Evolutionary conservation across 306 rosid species (phyloP).

Genomic region (Benincasa hispida): DNA sequence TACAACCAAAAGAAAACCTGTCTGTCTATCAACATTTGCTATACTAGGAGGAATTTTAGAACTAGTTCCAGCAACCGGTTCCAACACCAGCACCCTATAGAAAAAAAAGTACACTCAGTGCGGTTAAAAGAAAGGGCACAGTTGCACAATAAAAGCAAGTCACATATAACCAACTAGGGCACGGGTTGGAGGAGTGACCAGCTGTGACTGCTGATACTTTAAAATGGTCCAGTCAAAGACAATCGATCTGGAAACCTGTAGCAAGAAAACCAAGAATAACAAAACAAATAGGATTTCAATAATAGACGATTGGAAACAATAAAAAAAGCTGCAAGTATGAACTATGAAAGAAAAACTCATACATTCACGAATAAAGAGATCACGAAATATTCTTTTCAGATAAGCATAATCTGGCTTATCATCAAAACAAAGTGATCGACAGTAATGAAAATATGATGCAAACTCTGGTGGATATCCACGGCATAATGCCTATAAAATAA

Average conservation of each 20-base stretch:
- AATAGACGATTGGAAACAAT: not conserved
- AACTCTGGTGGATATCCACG: constrained; percentile 95
- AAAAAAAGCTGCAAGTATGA: not conserved
- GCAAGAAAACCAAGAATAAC: constrained; percentile 1
- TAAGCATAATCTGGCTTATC: constrained; percentile 95
- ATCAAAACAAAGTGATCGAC: constrained; percentile 88
- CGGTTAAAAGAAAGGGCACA: no score
- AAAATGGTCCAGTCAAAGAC: constrained; percentile 97
- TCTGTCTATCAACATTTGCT: constrained; percentile 50
- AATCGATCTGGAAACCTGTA: constrained; percentile 92
- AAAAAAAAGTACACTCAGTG: constrained; percentile 8
- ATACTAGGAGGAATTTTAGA: constrained; percentile 63
- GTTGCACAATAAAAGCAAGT: not conserved
- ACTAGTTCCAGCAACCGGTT: constrained; percentile 56
- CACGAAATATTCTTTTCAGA: constrained; percentile 90
- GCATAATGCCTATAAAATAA: constrained; percentile 68
- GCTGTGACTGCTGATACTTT: constrained; percentile 91
- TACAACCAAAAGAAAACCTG: constrained; percentile 29
- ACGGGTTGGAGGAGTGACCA: constrained; percentile 73
- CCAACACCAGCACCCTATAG: constrained; percentile 34
- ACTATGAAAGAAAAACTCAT: not conserved
- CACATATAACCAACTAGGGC: constrained; percentile 30
- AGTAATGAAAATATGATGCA: constrained; percentile 94
- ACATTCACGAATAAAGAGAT: constrained; percentile 96
- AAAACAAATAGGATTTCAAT: not conserved